These are phyloP conservation scores for Backusella tarrabulga DNA, from an alignment of 192 early-diverging fungal species.

Conservation along the genomic window DNA sequence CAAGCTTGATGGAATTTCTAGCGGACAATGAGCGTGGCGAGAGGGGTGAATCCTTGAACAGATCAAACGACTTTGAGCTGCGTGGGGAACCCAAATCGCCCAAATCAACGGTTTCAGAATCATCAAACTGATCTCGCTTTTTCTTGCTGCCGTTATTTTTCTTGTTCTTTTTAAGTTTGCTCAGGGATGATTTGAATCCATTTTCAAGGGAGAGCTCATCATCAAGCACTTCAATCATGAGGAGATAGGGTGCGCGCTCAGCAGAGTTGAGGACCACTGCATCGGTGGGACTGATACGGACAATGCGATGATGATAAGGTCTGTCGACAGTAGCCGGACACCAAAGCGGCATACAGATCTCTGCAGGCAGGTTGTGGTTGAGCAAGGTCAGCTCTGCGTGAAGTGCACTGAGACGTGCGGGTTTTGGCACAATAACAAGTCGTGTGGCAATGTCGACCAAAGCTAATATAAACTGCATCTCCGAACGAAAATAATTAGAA, in stretches of 20 bases:
- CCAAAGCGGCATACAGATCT: conserved; percentile 94
- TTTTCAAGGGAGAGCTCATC: conserved; percentile 50
- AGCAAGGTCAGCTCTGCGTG: conserved; percentile 88
- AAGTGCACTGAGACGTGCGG: conserved; percentile 78
- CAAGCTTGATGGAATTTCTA: not conserved
- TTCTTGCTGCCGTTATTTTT: not conserved
- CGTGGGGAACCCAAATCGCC: not conserved
- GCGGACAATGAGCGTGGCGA: not conserved
- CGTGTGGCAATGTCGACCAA: conserved; percentile 88
- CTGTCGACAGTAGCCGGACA: conserved; percentile 65
- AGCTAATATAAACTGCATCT: conserved; percentile 88
- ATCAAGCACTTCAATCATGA: conserved; percentile 87
- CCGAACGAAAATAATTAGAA: conserved; percentile 82
- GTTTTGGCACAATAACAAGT: conserved; percentile 80
- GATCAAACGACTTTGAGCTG: conserved; percentile 13
- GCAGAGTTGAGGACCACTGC: conserved; percentile 96
- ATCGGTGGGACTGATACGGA: conserved; percentile 85
- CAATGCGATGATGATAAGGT: conserved; percentile 79
- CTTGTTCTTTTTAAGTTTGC: conserved; percentile 6
- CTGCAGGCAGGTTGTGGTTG: conserved; percentile 91
- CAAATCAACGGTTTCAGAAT: not conserved
- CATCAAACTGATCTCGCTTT: not conserved
- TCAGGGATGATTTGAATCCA: conserved; percentile 18
- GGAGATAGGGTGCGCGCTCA: conserved; percentile 88
- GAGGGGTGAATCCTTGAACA: conserved; percentile 10